phyloP scores from a whole-genome alignment of 164 flowering plant species.

The Euptelea pleiosperma region DNA sequence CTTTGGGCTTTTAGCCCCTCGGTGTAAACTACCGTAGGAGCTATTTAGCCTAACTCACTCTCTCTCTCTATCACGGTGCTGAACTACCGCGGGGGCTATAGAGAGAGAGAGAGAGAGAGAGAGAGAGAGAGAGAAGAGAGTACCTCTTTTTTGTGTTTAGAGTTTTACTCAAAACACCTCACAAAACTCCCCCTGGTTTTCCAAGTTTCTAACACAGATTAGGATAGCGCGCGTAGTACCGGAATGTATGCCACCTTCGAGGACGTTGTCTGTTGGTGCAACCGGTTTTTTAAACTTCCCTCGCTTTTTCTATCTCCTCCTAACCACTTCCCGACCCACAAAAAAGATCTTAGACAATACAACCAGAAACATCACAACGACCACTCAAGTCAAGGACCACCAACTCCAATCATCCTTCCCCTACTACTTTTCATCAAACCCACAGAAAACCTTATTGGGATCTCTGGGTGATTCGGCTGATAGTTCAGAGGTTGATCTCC shows the following conservation, averaged over 20 bases:
- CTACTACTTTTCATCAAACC: not conserved
- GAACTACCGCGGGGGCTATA: too few relatives aligned
- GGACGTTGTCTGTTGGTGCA: constrained; percentile 2
- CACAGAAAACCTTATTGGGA: not conserved
- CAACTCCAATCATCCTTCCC: constrained; percentile 1
- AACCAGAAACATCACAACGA: not conserved
- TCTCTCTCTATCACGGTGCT: too few relatives aligned
- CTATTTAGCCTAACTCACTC: too few relatives aligned
- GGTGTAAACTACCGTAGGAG: too few relatives aligned
- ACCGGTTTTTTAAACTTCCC: constrained; percentile 13
- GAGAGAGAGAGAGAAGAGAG: too few relatives aligned
- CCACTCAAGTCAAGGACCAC: not conserved
- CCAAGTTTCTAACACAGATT: too few relatives aligned
- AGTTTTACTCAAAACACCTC: too few relatives aligned
- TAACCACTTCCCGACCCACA: not conserved
- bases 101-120: too few relatives aligned
- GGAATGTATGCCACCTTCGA: constrained; percentile 3
- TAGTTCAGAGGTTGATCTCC: constrained; percentile 2
- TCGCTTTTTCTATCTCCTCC: not conserved
- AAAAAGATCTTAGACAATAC: not conserved
- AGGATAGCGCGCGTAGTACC: too few relatives aligned
- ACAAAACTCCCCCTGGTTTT: too few relatives aligned
- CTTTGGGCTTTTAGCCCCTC: too few relatives aligned
- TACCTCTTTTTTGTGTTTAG: too few relatives aligned
- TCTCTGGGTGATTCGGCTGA: not conserved